These are phyloP conservation scores for Meripilus lineatus DNA, from an alignment of 1,284 basidiomycete genomes.

Conservation along the genomic window DNA sequence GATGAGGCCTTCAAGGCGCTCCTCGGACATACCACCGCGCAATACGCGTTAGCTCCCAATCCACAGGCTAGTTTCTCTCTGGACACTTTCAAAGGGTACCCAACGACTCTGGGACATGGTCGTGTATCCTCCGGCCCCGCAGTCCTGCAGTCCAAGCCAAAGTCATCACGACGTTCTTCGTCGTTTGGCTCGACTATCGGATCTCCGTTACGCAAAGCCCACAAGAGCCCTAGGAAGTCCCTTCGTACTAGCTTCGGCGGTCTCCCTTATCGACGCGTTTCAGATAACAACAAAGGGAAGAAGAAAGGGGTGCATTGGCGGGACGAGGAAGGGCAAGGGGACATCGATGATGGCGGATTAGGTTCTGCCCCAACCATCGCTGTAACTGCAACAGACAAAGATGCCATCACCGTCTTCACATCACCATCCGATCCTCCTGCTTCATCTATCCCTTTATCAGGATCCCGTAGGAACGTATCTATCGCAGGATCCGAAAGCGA, in stretches of 20 bases:
- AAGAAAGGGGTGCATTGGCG: constrained; percentile 87
- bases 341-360: constrained; percentile 65
- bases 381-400: constrained; percentile 10
- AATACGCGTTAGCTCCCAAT: constrained; percentile 33
- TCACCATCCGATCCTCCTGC: constrained; percentile 20
- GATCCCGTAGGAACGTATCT: constrained; percentile 32
- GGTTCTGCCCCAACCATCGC: constrained; percentile 19
- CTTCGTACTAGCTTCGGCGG: constrained; percentile 57
- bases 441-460: constrained; percentile 14
- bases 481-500: constrained; percentile 70
- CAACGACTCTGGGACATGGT: constrained; percentile 31
- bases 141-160: constrained; percentile 35
- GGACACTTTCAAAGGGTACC: constrained; percentile 28
- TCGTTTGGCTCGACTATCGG: constrained; percentile 39
- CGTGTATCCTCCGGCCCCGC: constrained; percentile 39
- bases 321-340: constrained; percentile 83
- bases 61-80: constrained; percentile 17
- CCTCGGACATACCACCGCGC: constrained; percentile 58
- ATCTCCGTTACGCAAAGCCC: constrained; percentile 28
- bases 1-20: constrained; percentile 60
- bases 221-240: constrained; percentile 66
- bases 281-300: constrained; percentile 55
- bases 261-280: constrained; percentile 49
- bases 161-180: constrained; percentile 42
- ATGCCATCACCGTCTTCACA: constrained; percentile 33